A percentile compares a stretch with the other conserved stretches of the same genome.
Conservation (phyloP, 768 basidiomycete species). For the Lactifluus echinatus region DNA sequence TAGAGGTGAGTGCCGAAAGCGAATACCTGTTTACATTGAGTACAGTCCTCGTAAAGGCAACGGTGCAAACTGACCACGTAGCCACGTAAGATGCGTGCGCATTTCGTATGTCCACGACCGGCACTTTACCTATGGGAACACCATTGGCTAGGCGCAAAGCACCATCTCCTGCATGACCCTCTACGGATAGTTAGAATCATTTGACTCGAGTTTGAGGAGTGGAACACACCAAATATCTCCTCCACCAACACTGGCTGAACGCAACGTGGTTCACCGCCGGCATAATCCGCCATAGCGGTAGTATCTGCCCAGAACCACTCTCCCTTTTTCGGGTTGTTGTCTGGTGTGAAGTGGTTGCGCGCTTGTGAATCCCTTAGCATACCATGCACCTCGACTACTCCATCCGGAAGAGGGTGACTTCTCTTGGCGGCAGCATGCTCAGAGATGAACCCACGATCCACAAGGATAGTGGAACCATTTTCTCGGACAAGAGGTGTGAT, state of each 20-base stretch:
- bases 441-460: constrained; percentile 87
- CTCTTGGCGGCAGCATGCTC: constrained; percentile 41
- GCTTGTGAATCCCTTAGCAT: constrained; percentile 76
- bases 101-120: constrained; percentile 84
- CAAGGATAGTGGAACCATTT: constrained; percentile 76
- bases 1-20: constrained; percentile 72
- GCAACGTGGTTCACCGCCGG: constrained; percentile 59
- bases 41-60: background rate
- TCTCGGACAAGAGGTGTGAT: constrained; percentile 78
- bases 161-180: constrained; percentile 77
- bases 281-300: constrained; percentile 65
- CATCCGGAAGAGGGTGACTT: constrained; percentile 33
- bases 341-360: constrained; percentile 78
- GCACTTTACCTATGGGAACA: constrained; percentile 74
- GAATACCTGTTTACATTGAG: constrained; percentile 58
- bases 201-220: background rate
- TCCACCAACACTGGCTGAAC: constrained; percentile 90
- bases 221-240: constrained; percentile 73
- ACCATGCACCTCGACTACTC: constrained; percentile 67
- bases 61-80: constrained; percentile 60
- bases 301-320: constrained; percentile 94
- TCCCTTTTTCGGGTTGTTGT: constrained; percentile 69
- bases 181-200: constrained; percentile 34
- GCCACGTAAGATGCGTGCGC: constrained; percentile 91
- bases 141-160: constrained; percentile 52